Evolutionary conservation across 345 rosid species (phyloP).

Genomic region (Acer yangbiense): DNA sequence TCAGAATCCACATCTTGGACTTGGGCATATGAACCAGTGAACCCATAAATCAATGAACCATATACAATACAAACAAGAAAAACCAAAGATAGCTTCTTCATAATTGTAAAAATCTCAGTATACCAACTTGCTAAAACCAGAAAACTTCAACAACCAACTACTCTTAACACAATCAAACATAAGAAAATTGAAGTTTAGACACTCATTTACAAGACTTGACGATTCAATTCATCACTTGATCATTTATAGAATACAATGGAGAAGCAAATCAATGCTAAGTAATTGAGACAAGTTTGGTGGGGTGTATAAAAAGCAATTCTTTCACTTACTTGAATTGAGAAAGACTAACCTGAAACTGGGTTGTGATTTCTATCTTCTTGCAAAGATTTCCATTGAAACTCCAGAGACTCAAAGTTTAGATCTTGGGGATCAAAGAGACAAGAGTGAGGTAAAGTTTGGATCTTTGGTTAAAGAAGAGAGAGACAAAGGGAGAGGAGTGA

Average conservation of each 20-base stretch:
- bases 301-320: no score
- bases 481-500: neutral
- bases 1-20: constrained; percentile 20
- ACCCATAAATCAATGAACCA: constrained; percentile 32
- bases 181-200: constrained; percentile 11
- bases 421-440: neutral
- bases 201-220: constrained; percentile 16
- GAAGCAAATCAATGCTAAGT: neutral
- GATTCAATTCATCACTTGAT: neutral
- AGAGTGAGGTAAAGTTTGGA: neutral
- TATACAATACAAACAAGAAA: constrained; percentile 27
- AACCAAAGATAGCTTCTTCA: constrained; percentile 28
- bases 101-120: constrained; percentile 21
- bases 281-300: neutral
- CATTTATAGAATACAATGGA: neutral
- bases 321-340: no score
- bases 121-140: constrained; percentile 23
- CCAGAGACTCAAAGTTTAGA: neutral
- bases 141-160: constrained; percentile 26
- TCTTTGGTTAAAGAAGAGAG: neutral
- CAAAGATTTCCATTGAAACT: neutral
- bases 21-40: constrained; percentile 17
- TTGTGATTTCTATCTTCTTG: neutral
- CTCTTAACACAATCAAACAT: neutral
- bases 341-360: constrained; percentile 7